Evolutionary conservation across 116 monocot genomes (phyloP).

Genomic region (Iris pallida): DNA sequence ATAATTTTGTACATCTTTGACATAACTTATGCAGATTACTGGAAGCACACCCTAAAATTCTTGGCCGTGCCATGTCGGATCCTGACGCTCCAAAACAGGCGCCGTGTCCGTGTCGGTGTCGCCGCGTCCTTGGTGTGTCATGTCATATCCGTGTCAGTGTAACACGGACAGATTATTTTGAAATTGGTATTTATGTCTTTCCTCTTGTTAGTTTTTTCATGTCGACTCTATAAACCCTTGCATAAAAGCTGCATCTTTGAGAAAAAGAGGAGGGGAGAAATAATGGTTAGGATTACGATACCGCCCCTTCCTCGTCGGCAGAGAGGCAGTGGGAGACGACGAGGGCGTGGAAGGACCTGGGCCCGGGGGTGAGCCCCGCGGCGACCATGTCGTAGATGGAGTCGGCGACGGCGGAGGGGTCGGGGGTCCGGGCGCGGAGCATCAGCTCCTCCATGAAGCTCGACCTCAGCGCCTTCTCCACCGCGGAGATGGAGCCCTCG

Average conservation of each 20-base stretch:
- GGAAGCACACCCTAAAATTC: too few relatives aligned
- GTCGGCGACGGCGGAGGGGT: conserved; percentile 50
- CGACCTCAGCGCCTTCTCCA: conserved; percentile 62
- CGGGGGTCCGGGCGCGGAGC: conserved; percentile 49
- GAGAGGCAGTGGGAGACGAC: conserved; percentile 62
- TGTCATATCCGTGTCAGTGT: too few relatives aligned
- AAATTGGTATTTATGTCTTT: too few relatives aligned
- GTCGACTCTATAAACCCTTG: not conserved
- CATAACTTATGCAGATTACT: too few relatives aligned
- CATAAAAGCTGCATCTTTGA: not conserved
- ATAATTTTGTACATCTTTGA: too few relatives aligned
- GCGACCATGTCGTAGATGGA: conserved; percentile 93
- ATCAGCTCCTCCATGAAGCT: conserved; percentile 94
- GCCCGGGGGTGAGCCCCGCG: conserved; percentile 79
- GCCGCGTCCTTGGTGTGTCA: too few relatives aligned
- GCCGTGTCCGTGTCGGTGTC: too few relatives aligned
- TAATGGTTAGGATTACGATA: conserved; percentile 17
- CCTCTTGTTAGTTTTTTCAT: not conserved
- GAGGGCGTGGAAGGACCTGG: conserved; percentile 84
- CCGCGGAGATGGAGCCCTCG: conserved; percentile 19
- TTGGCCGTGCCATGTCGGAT: too few relatives aligned
- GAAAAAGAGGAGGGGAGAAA: not conserved
- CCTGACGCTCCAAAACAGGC: too few relatives aligned
- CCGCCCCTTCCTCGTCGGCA: conserved; percentile 88
- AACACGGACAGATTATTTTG: too few relatives aligned